phyloP scores from a whole-genome alignment of 2,329 filamentous ascomycete genomes.

The Akanthomyces muscarius region DNA sequence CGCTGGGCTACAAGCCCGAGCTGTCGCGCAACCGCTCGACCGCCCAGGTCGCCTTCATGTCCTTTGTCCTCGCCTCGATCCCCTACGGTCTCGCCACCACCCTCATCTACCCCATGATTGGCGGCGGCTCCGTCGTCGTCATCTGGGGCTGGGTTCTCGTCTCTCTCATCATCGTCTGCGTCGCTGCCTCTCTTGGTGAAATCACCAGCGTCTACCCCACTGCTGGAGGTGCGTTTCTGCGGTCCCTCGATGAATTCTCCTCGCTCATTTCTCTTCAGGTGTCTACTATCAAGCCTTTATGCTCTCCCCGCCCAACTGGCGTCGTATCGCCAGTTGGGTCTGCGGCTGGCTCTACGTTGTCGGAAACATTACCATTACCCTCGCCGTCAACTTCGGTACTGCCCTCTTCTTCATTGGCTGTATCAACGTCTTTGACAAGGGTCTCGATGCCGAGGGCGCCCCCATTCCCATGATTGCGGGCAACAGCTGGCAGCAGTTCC shows the following conservation, averaged over 20 bases:
- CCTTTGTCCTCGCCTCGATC: constrained; percentile 70
- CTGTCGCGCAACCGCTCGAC: constrained; percentile 62
- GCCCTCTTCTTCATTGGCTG: constrained; percentile 58
- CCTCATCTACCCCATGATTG: constrained; percentile 61
- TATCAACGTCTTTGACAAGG: constrained; percentile 51
- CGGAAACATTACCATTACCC: constrained; percentile 76
- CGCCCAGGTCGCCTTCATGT: constrained; percentile 69
- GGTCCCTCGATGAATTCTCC: neutral
- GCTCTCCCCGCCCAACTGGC: constrained; percentile 59
- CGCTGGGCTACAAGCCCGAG: constrained; percentile 64
- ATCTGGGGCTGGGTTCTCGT: constrained; percentile 71
- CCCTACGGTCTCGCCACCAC: constrained; percentile 71
- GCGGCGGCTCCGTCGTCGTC: constrained; percentile 64
- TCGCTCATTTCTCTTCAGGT: constrained; percentile 25
- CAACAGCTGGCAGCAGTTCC: constrained; percentile 61
- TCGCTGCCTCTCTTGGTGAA: constrained; percentile 67
- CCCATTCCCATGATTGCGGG: constrained; percentile 43
- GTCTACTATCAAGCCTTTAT: constrained; percentile 79
- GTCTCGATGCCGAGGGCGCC: constrained; percentile 39
- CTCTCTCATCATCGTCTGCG: constrained; percentile 66
- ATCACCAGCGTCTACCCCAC: constrained; percentile 74
- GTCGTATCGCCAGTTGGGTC: constrained; percentile 63
- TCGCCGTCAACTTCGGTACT: constrained; percentile 79
- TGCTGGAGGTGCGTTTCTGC: constrained; percentile 51
- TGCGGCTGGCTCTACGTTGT: constrained; percentile 74